Conservation (phyloP, 2,329 filamentous ascomycete species). For the Colletotrichum siamense region DNA sequence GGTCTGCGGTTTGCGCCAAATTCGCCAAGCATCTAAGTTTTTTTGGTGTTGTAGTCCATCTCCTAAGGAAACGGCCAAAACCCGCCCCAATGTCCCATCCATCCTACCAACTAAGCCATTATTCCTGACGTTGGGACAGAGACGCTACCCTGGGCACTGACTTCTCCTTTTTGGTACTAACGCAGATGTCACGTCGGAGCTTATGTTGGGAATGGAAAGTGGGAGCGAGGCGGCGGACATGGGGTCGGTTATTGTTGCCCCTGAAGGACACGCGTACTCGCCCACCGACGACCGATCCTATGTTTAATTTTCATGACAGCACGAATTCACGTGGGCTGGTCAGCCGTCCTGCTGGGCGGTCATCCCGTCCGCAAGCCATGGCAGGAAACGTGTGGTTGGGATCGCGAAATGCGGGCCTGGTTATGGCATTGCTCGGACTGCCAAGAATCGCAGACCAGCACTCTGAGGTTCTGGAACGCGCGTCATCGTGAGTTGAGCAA, state of each 20-base stretch:
- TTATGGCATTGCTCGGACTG: not conserved
- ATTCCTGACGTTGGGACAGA: not conserved
- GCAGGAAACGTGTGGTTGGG: not conserved
- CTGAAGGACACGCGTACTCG: not conserved
- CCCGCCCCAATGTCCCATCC: not conserved
- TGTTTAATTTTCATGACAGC: not conserved
- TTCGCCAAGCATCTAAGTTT: not conserved
- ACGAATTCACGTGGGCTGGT: not conserved
- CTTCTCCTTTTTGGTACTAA: not conserved
- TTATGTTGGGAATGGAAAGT: not conserved
- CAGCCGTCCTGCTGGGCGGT: not conserved
- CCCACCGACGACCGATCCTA: not conserved
- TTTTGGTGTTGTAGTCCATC: not conserved
- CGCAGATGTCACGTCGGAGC: not conserved
- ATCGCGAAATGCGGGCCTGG: not conserved
- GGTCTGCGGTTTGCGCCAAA: not conserved
- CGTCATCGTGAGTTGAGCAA: not conserved
- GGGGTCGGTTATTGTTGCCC: not conserved
- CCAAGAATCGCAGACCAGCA: not conserved
- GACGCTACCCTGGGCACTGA: not conserved
- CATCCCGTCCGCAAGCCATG: not conserved
- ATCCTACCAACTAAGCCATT: not conserved
- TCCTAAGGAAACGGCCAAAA: rapidly evolving
- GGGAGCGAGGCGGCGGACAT: not conserved
- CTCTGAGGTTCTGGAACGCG: constrained; percentile 7